These are phyloP conservation scores for Phytopythium montanum DNA, from an alignment of 352 stramenopile genomes.

Conservation along the genomic window DNA sequence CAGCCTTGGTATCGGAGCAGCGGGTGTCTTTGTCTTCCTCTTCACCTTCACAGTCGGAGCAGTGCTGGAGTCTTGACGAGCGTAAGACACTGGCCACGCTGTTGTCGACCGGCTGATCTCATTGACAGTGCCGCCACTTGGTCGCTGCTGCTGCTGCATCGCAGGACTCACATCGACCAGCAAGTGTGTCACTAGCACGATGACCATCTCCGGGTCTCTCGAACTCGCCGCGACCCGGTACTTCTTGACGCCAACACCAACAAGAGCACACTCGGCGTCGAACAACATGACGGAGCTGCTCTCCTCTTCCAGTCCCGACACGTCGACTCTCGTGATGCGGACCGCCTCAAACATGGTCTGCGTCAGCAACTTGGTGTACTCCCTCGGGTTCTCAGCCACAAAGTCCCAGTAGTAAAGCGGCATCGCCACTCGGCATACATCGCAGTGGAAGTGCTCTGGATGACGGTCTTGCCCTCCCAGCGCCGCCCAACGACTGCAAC, in stretches of 20 bases:
- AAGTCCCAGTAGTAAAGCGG: conserved; percentile 64
- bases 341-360: conserved; percentile 47
- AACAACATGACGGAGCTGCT: conserved; percentile 30
- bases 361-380: conserved; percentile 36
- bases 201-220: conserved; percentile 45
- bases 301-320: background rate
- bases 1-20: background rate
- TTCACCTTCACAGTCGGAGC: background rate
- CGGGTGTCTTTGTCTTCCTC: background rate
- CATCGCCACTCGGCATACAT: conserved; percentile 25
- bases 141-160: conserved; percentile 25
- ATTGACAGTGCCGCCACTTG: conserved; percentile 6
- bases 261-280: conserved; percentile 27
- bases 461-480: conserved; percentile 27
- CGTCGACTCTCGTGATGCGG: conserved; percentile 11
- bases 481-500: conserved; percentile 60
- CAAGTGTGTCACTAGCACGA: conserved; percentile 36
- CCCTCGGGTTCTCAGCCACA: conserved; percentile 28
- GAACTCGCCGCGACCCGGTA: conserved; percentile 42
- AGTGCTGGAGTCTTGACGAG: conserved; percentile 17
- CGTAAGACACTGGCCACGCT: conserved; percentile 43
- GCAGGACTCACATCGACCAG: conserved; percentile 17
- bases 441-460: conserved; percentile 40
- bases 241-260: conserved; percentile 45
- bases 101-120: conserved; percentile 8